These are phyloP conservation scores for Metschnikowia vanudenii DNA, from an alignment of 805 yeast genomes.

Conservation along the genomic window DNA sequence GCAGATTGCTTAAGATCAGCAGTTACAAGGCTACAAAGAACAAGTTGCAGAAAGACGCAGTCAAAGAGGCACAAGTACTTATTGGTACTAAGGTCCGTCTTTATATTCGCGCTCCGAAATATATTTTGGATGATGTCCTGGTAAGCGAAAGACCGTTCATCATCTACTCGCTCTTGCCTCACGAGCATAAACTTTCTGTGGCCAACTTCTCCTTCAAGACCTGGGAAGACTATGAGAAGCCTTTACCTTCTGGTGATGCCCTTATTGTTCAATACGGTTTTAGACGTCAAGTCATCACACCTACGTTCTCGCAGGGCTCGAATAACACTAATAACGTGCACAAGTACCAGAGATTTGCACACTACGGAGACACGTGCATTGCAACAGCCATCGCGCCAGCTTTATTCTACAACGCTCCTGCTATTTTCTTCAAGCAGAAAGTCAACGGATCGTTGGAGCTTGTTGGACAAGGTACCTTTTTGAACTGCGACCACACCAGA, in stretches of 20 bases:
- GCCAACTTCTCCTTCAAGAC: constrained; percentile 78
- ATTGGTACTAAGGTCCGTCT: constrained; percentile 66
- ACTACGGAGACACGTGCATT: constrained; percentile 63
- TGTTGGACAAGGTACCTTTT: constrained; percentile 86
- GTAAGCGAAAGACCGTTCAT: constrained; percentile 52
- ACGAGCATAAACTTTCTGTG: constrained; percentile 84
- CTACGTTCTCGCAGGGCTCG: constrained; percentile 77
- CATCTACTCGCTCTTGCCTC: constrained; percentile 71
- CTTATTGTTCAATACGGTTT: constrained; percentile 91
- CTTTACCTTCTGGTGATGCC: constrained; percentile 79
- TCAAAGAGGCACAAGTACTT: constrained; percentile 38
- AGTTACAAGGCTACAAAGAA: constrained; percentile 77
- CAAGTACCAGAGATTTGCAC: constrained; percentile 80
- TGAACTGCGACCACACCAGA: constrained; percentile 81
- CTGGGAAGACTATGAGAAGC: constrained; percentile 87
- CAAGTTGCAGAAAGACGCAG: constrained; percentile 60
- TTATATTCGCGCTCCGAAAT: constrained; percentile 55
- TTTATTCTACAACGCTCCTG: constrained; percentile 80
- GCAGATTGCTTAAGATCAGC: constrained; percentile 65
- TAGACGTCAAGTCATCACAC: constrained; percentile 78
- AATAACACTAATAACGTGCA: constrained; percentile 82
- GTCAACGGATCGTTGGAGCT: constrained; percentile 56
- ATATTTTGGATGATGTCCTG: constrained; percentile 42
- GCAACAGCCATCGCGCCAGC: constrained; percentile 91
- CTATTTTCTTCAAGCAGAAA: constrained; percentile 63